Base-by-base conservation (phyloP, 768 basidiomycete species). In the Pulveroboletus sp. region DNA sequence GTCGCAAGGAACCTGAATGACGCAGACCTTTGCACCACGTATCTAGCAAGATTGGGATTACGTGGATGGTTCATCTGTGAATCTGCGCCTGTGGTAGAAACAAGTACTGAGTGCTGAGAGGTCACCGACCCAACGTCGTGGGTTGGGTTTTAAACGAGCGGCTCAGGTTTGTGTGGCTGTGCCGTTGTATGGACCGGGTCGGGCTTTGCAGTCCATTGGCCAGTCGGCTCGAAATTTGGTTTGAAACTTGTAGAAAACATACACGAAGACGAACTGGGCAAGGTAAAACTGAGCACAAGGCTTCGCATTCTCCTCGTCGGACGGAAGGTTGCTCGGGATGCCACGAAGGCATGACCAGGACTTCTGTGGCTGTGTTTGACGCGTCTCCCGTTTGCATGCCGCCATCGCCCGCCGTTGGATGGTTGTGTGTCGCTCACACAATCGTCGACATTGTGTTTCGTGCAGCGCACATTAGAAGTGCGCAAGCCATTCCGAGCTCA, bases 361-460 rank as follows among this genome's bases (percentile, higher is more conserved):
- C 21, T 21, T 3, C 21, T 21, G 21, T 21, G 21, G 21, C 21
- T 21, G 21, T 21, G 21, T 21, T 21, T 21, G 21, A 21, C 21
- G 21, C 21, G 21, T 21, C 21, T 21, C 11, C 30, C 32, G 31
- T 31, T 24, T 44, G 50, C 52, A 86, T 88, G 85, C 83, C 85
- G 57, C 83, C 85, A 43, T 76, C 84, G 41, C 77, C 82, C 31
- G 76, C 76, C 11, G 88, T 78, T 70, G 85, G 83, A 73, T 85
- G 83, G 80, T 64, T 86, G 49, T 85, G 83, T 60, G 85, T 86
- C 28, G 70, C 79, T 41, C 76, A 79, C 51, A 79, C 83, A 12
- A 68, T 78, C 17, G 71, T 75, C 46, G 80, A 85, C 48, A 81
- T 90, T 47, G 62, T 85, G 32, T 70, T 76, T 10, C 78, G 82